Percentiles rank a stretch among this genome's conserved stretches.
These are phyloP conservation scores for Colletotrichum sublineola DNA, from an alignment of 2,329 filamentous ascomycete species.

Conservation along the genomic window DNA sequence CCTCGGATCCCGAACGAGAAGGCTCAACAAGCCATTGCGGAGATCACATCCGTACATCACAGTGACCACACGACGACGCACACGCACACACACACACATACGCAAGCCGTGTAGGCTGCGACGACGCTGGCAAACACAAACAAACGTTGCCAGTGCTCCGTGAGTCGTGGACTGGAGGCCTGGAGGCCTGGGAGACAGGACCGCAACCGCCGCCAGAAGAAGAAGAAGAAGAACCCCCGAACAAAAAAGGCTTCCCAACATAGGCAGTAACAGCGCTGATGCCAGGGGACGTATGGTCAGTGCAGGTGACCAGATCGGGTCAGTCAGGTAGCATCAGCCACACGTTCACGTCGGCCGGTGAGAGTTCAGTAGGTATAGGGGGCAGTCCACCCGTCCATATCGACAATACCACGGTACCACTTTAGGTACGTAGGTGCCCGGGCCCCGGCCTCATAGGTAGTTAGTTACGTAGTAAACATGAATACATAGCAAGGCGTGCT, in stretches of 20 bases:
- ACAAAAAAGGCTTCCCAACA: background rate
- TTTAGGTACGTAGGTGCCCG: background rate
- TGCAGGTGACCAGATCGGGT: background rate
- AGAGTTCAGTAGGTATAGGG: background rate
- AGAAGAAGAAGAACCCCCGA: background rate
- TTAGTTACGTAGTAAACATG: background rate
- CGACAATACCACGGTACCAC: background rate
- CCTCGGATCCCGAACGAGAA: conserved; percentile 25
- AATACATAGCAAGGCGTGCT: background rate
- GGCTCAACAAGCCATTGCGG: background rate
- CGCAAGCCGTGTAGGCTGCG: background rate
- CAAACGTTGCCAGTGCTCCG: background rate
- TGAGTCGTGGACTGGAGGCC: conserved; percentile 1
- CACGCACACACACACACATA: background rate
- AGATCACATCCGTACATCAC: background rate
- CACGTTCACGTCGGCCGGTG: background rate
- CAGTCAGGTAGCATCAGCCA: conserved; percentile 5
- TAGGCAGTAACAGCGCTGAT: background rate
- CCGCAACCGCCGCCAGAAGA: background rate
- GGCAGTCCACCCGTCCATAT: background rate
- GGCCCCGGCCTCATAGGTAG: background rate
- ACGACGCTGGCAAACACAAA: background rate
- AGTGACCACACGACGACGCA: background rate
- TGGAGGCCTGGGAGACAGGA: background rate
- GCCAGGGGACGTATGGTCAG: background rate